A percentile compares a stretch with the other conserved stretches of the same genome.
phyloP scores from a whole-genome alignment of 345 rosid species.

The Salix purpurea region DNA sequence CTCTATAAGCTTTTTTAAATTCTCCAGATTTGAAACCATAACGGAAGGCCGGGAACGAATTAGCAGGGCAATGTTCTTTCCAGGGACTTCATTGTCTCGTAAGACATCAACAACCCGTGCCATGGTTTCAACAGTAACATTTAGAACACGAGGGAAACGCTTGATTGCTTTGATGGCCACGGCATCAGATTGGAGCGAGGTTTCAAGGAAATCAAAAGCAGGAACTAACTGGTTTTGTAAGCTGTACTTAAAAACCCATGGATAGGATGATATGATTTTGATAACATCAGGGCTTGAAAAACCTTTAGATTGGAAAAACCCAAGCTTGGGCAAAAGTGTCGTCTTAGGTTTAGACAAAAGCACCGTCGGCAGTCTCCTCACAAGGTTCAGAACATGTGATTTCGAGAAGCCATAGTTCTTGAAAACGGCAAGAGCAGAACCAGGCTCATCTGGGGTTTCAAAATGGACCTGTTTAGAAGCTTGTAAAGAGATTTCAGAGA shows the following conservation, averaged over 20 bases:
- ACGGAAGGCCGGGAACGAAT: too few relatives aligned
- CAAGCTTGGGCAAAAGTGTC: background rate
- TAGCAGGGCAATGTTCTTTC: background rate
- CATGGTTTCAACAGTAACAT: background rate
- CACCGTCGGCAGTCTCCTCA: background rate
- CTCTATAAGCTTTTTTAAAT: constrained; percentile 3
- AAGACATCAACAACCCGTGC: background rate
- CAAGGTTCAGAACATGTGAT: too few relatives aligned
- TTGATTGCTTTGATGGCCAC: background rate
- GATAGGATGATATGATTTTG: background rate
- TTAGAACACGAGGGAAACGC: background rate
- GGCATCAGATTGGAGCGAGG: background rate
- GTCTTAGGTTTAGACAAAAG: too few relatives aligned
- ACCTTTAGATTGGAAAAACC: constrained; percentile 17
- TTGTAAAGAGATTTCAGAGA: background rate
- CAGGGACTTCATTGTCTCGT: constrained; percentile 9
- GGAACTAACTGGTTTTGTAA: constrained; percentile 9
- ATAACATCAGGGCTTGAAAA: constrained; percentile 11
- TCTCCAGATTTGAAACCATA: background rate
- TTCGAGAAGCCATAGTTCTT: too few relatives aligned
- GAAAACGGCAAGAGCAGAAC: too few relatives aligned
- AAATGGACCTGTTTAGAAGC: background rate
- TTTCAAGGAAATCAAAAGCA: constrained; percentile 5
- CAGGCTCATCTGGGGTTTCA: background rate
- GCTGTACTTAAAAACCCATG: background rate